Base-by-base conservation (phyloP, 2,329 filamentous ascomycete genomes). In the Sphaerulina musiva region DNA sequence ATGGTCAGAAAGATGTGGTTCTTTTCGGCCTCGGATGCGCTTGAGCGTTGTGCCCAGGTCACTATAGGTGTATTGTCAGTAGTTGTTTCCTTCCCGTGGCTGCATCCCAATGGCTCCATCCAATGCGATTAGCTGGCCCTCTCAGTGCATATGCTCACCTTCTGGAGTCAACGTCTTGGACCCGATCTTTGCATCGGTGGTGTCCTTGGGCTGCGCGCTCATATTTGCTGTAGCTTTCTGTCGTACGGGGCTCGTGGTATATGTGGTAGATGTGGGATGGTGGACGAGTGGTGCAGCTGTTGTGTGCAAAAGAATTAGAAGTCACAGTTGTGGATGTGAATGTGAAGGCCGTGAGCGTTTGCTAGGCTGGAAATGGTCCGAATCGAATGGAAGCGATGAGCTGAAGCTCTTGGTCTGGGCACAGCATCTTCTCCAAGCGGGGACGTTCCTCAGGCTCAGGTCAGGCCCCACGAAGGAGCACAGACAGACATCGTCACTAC, bases 41-140 rank as follows among this genome's bases (percentile, higher is more conserved):
- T 93, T 45, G 92, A 97, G 79, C 93, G 91, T 80, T 98, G 93
- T 63, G 93, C 92, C 93, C 93, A 98, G 74, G 90, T 87, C 66
- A 98, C 93, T 97, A 68, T 55, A 60, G 2, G 3, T 11, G 41
- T 62, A 68, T 56, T 66, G 61, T 47, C 43, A 51, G 46, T n/a
- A 47, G 11, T 40, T 46, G 14, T 14, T 29, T 29, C 7, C 10
- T 20, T 32, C 4, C 36, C 26, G 11, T 51, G 17, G 23, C 9
- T 0, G 2, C 3, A 48, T 10, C 6, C 8, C 23, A 6, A n/a
- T 42, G 14, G 8, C 40, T 17, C 11, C 40, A 31, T 12, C 8
- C 26, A 26, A 38, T 11, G 17, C 47, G 32, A 36, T 1, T 38
- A 49, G 12, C 12, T 32, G 31, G 23, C 14, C n/a, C 11, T 11